phyloP scores from a whole-genome alignment of 2,329 filamentous ascomycete genomes.

The Penicillium paneum region DNA sequence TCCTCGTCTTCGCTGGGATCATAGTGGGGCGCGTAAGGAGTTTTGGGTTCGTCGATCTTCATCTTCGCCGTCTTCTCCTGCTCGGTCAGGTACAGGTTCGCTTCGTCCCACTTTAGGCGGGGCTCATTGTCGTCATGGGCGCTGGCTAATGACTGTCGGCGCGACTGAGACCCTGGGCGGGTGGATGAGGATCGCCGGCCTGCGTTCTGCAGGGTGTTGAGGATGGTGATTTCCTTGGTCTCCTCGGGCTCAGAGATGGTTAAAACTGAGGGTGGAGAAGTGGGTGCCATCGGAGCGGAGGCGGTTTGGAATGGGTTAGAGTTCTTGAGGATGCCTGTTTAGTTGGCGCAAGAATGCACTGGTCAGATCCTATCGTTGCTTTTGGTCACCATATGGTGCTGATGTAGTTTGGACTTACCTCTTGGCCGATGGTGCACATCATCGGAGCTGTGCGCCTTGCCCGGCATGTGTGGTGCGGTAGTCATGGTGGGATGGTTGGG shows the following conservation, averaged over 20 bases:
- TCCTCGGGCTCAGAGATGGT: slow-evolving; percentile 49
- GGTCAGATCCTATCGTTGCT: neutral
- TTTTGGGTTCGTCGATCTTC: slow-evolving; percentile 99
- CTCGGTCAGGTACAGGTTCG: slow-evolving; percentile 93
- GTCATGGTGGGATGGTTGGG: slow-evolving; percentile 16
- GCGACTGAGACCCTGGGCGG: slow-evolving; percentile 61
- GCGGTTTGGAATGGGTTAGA: slow-evolving; percentile 62
- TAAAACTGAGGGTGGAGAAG: slow-evolving; percentile 31
- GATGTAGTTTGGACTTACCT: slow-evolving; percentile 30
- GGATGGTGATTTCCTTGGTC: slow-evolving; percentile 83
- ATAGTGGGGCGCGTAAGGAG: slow-evolving; percentile 89
- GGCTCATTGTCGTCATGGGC: slow-evolving; percentile 61
- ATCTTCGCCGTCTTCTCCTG: slow-evolving; percentile 93
- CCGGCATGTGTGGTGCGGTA: slow-evolving; percentile 24
- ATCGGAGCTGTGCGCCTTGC: slow-evolving; percentile 34
- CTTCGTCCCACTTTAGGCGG: slow-evolving; percentile 96
- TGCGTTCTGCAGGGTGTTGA: slow-evolving; percentile 93
- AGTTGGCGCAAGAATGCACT: neutral
- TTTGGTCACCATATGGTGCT: neutral
- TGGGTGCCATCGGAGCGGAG: slow-evolving; percentile 41
- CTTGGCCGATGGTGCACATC: slow-evolving; percentile 40
- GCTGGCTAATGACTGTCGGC: slow-evolving; percentile 63
- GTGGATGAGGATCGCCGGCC: slow-evolving; percentile 81
- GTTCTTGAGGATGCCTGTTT: slow-evolving; percentile 88
- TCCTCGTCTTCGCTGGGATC: slow-evolving; percentile 84